Percentiles rank a stretch among this genome's conserved stretches.
Conservation (phyloP, 192 early-diverging fungal genomes). For the Dissophora ornata region DNA sequence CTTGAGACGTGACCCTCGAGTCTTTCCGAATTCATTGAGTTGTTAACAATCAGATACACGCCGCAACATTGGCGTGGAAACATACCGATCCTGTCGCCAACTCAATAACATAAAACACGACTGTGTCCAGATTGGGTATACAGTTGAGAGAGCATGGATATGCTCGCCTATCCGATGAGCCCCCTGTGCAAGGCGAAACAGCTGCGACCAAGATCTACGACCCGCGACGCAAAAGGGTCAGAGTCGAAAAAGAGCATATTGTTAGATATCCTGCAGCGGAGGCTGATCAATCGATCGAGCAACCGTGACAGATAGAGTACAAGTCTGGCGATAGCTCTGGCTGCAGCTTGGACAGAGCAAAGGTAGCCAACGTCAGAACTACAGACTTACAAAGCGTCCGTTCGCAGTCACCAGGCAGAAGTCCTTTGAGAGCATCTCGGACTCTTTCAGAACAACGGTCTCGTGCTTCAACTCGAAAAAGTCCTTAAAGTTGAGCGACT, state of each 20-base stretch:
- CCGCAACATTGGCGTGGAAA: no score
- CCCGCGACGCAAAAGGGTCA: no score
- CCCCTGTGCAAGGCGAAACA: slow-evolving; percentile 55
- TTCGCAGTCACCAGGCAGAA: slow-evolving; percentile 73
- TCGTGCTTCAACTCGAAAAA: slow-evolving; percentile 46
- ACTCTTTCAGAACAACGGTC: slow-evolving; percentile 38
- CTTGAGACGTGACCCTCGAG: no score
- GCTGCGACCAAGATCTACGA: slow-evolving; percentile 74
- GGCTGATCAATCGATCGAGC: background rate
- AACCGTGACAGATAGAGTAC: no score
- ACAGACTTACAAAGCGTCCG: slow-evolving; percentile 58
- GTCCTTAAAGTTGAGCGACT: slow-evolving; percentile 35
- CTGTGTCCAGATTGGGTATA: slow-evolving; percentile 67
- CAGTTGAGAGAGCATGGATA: slow-evolving; percentile 64
- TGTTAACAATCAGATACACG: no score
- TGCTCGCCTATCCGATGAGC: slow-evolving; percentile 33
- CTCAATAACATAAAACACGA: slow-evolving; percentile 74
- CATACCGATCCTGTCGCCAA: slow-evolving; percentile 67
- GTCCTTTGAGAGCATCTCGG: slow-evolving; percentile 67
- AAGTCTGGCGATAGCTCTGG: no score
- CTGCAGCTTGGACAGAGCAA: no score
- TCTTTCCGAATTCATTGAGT: no score
- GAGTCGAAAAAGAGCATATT: no score
- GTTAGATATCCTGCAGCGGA: no score
- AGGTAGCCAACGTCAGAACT: no score